Evolutionary conservation across 2,329 filamentous ascomycete species (phyloP).

Genomic region (Exophiala calicioides): DNA sequence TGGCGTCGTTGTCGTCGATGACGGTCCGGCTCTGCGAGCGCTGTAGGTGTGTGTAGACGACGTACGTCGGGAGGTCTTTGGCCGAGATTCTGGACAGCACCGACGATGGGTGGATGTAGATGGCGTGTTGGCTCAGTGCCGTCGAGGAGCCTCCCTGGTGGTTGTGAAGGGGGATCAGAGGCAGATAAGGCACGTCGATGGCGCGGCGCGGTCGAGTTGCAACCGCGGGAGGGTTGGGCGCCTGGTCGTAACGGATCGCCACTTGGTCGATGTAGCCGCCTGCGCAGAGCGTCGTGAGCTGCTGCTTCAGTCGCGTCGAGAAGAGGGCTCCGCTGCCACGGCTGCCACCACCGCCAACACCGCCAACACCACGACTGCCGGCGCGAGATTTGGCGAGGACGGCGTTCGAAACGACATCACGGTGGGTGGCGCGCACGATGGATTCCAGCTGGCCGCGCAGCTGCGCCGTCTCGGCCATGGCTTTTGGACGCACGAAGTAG

Average conservation of each 20-base stretch:
- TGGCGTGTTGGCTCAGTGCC: constrained; percentile 61
- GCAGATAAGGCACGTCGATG: constrained; percentile 88
- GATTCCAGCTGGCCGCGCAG: constrained; percentile 80
- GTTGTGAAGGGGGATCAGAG: constrained; percentile 64
- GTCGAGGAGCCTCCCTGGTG: constrained; percentile 38
- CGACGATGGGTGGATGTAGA: constrained; percentile 86
- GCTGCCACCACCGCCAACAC: too few species aligned
- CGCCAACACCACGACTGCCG: too few species aligned
- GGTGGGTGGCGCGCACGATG: constrained; percentile 74
- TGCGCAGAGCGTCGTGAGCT: constrained; percentile 87
- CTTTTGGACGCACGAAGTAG: constrained; percentile 85
- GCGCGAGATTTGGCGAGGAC: constrained; percentile 62
- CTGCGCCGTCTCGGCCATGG: constrained; percentile 80
- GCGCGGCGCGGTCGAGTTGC: constrained; percentile 74
- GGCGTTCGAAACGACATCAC: constrained; percentile 57
- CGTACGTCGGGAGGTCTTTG: constrained; percentile 78
- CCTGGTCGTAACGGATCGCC: constrained; percentile 85
- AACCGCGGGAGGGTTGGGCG: constrained; percentile 69
- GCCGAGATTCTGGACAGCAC: constrained; percentile 69
- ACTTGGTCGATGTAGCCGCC: constrained; percentile 93
- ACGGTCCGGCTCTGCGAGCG: constrained; percentile 59
- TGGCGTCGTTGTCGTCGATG: constrained; percentile 53
- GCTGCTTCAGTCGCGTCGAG: constrained; percentile 66
- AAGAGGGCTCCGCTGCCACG: too few species aligned
- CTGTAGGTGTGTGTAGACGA: constrained; percentile 86